Base-by-base conservation (phyloP, 768 basidiomycete species). In the Hypholoma fasciculare region DNA sequence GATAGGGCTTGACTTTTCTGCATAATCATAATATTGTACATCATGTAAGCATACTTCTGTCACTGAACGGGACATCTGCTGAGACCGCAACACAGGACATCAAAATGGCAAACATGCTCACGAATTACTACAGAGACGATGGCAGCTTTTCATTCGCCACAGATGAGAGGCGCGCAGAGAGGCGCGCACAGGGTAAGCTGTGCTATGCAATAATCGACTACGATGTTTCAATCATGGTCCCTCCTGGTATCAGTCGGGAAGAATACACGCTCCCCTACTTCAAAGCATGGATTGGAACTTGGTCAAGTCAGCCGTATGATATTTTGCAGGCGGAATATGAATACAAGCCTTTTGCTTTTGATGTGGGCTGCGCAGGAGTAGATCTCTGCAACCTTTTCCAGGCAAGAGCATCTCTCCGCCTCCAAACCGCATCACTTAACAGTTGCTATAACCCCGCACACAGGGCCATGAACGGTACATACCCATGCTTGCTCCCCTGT, bases 341-440 rank as follows among this genome's bases (percentile, higher is more conserved):
- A 23, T 72, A 68, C 57, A 49, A 72, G 36, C 71, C 70, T 0
- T 72, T 71, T 57, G 63, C 65, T 0, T 66, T 56, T 40, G 71
- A 71, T 42, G 67, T 72, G 11, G 66, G 65, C 8, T 50, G 49
- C 16, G 17, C 71, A 48, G 70, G 70, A 20, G 39, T 40, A 1
- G 30, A 12, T 1, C 59, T 65, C 19, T 63, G 62, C 40, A 3
- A 20, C 0, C 4, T 30, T 2, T 61, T 40, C 49, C 59, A 68
- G 53, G 61, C 64, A 52, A 39, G 65, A 23, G 7, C 46, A 49
- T n/a, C 9, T 6, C 30, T 9, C 7, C 6, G 30, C 30, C 23
- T 23, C 23, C 23, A 23, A 23, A 23, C 23, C 23, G 4, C 23
- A 4, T 23, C 23, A 23, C 7, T 20, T 23, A n/a, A 5, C 30